These are phyloP conservation scores for Syncephalastrum monosporum DNA, from an alignment of 371 early-diverging fungal species.

Conservation along the genomic window DNA sequence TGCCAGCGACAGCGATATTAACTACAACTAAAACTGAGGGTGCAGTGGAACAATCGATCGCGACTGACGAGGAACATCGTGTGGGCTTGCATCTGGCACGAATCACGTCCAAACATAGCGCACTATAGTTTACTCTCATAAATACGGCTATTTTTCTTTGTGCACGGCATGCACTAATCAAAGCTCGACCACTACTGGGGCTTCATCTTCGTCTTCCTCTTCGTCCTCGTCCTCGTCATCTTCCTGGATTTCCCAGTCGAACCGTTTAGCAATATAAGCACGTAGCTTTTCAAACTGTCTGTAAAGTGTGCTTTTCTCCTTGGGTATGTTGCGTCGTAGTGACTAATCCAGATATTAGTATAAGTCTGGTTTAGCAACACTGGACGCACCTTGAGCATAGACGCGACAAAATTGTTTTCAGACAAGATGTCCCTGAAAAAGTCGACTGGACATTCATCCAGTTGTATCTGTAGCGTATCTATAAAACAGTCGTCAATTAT, in stretches of 20 bases:
- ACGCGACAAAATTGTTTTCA: slow-evolving; percentile 67
- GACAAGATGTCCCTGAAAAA: slow-evolving; percentile 77
- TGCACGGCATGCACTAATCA: neutral
- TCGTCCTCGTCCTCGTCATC: slow-evolving; percentile 44
- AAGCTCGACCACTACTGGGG: slow-evolving; percentile 61
- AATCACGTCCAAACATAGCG: slow-evolving; percentile 15
- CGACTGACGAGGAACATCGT: slow-evolving; percentile 4
- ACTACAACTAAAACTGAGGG: neutral
- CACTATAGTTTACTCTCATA: neutral
- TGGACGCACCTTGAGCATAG: slow-evolving; percentile 46
- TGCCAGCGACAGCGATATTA: neutral
- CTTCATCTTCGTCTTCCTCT: slow-evolving; percentile 61
- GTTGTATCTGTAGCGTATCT: slow-evolving; percentile 60
- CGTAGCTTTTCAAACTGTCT: slow-evolving; percentile 33
- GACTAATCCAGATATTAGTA: slow-evolving; percentile 9
- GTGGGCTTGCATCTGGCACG: slow-evolving; percentile 8
- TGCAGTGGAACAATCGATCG: neutral
- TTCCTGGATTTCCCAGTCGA: slow-evolving; percentile 49
- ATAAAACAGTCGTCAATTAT: neutral
- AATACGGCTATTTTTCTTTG: too few species aligned
- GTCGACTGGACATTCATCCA: slow-evolving; percentile 79
- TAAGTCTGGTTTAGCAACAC: neutral
- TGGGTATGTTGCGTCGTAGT: slow-evolving; percentile 39
- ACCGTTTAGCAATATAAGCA: slow-evolving; percentile 38
- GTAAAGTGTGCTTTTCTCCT: slow-evolving; percentile 20